These are phyloP conservation scores for Theileria sp. DNA, from an alignment of 169 alveolate genomes.

Conservation along the genomic window DNA sequence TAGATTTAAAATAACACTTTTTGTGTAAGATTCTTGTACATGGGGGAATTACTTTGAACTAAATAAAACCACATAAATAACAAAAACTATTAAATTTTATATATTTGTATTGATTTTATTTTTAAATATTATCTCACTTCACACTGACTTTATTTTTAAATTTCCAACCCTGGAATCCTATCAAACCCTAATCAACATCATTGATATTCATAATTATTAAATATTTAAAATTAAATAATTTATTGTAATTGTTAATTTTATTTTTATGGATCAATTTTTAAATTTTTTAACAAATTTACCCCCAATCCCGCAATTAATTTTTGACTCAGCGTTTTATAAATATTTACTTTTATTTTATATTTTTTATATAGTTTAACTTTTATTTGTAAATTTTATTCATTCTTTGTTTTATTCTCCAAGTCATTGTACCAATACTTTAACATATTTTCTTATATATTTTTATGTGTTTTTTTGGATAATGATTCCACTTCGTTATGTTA, in stretches of 20 bases:
- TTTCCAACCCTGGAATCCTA: background rate
- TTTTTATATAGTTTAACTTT: background rate
- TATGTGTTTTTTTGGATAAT: background rate
- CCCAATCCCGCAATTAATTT: background rate
- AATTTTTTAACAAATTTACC: background rate
- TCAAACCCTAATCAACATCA: background rate
- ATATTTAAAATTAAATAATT: too few relatives aligned
- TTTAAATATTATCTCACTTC: background rate
- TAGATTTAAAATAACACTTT: background rate
- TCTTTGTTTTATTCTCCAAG: background rate
- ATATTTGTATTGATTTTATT: background rate
- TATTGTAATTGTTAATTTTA: too few relatives aligned
- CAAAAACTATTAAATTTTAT: background rate
- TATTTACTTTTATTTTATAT: background rate
- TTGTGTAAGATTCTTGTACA: constrained; percentile 6
- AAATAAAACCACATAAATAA: background rate
- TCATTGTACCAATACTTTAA: too few relatives aligned
- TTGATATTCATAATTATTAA: too few relatives aligned
- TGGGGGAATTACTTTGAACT: constrained; percentile 7
- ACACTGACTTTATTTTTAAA: too few relatives aligned
- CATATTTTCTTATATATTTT: background rate
- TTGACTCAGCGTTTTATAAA: background rate
- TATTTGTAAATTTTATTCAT: background rate
- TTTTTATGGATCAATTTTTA: background rate
- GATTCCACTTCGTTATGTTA: background rate